Conservation (phyloP, 1,284 basidiomycete species). For the Apiotrichum siamense region DNA sequence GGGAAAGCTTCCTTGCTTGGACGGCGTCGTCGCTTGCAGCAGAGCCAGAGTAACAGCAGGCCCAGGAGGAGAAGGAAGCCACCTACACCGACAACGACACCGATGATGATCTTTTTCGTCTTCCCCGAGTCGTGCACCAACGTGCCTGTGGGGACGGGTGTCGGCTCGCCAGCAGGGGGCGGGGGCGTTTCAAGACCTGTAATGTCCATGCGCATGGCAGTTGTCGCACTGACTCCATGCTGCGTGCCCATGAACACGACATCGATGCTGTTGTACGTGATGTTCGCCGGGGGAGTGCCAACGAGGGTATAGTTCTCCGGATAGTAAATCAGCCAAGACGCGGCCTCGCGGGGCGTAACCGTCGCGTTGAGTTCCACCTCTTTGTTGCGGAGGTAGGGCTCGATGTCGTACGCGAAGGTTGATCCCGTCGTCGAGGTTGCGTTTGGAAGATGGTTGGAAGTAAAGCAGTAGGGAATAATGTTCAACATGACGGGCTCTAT, state of each 20-base stretch:
- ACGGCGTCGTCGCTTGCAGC: constrained; percentile 39
- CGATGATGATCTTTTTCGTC: constrained; percentile 43
- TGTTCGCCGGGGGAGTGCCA: constrained; percentile 33
- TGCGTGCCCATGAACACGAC: constrained; percentile 32
- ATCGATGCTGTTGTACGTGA: constrained; percentile 31
- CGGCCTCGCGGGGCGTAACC: constrained; percentile 38
- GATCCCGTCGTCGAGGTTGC: constrained; percentile 36
- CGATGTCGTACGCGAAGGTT: constrained; percentile 31
- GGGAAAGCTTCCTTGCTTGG: no score
- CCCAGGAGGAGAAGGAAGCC: constrained; percentile 26
- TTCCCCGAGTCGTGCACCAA: constrained; percentile 30
- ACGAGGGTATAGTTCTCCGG: constrained; percentile 37
- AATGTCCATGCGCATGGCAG: constrained; percentile 27
- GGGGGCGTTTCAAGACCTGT: constrained; percentile 26
- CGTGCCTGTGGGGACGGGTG: constrained; percentile 20
- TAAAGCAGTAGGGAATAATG: constrained; percentile 49
- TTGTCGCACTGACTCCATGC: constrained; percentile 22
- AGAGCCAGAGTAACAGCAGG: constrained; percentile 37
- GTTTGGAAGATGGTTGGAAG: constrained; percentile 42
- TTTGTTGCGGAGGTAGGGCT: constrained; percentile 31
- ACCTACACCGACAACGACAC: constrained; percentile 35
- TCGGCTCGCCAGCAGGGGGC: constrained; percentile 14
- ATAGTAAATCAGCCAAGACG: constrained; percentile 46
- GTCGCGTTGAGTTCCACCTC: constrained; percentile 29
- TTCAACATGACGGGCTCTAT: constrained; percentile 41